These are phyloP conservation scores for Huiozyma sinensis DNA, from an alignment of 805 yeast species.

Conservation along the genomic window DNA sequence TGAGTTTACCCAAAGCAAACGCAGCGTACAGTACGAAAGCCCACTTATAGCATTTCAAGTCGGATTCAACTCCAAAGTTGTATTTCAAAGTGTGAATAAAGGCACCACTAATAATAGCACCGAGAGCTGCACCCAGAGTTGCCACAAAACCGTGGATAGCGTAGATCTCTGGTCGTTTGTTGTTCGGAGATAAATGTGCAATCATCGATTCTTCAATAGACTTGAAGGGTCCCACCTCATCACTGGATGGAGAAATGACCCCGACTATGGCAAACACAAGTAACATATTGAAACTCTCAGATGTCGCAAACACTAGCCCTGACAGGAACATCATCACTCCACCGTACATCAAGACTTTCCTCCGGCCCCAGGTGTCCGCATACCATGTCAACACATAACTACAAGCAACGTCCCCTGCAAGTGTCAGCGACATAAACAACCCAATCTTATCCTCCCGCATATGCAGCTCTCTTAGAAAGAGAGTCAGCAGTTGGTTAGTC, in stretches of 20 bases:
- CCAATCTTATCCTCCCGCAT: conserved; percentile 56
- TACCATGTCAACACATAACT: conserved; percentile 68
- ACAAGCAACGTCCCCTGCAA: conserved; percentile 66
- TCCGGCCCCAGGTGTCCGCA: conserved; percentile 61
- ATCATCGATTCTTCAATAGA: conserved; percentile 75
- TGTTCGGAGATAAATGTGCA: conserved; percentile 63
- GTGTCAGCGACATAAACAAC: conserved; percentile 67
- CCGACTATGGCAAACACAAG: conserved; percentile 69
- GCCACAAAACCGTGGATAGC: conserved; percentile 65
- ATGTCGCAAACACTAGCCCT: conserved; percentile 53
- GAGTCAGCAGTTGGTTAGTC: conserved; percentile 67
- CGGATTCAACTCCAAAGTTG: conserved; percentile 26
- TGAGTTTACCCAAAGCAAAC: conserved; percentile 43
- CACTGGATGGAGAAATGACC: conserved; percentile 82
- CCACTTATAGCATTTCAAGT: conserved; percentile 39
- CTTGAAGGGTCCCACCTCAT: conserved; percentile 84
- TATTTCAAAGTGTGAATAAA: conserved; percentile 38
- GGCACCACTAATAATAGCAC: conserved; percentile 55
- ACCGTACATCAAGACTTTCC: conserved; percentile 53
- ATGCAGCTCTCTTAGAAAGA: conserved; percentile 47
- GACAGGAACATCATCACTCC: conserved; percentile 56
- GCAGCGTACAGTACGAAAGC: conserved; percentile 47
- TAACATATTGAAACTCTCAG: conserved; percentile 42
- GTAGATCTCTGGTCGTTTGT: conserved; percentile 58
- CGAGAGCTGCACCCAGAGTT: conserved; percentile 64